Evolutionary conservation across 805 yeast genomes (phyloP), one percentile per base, ranked within the genome.

Genomic region (Saturnispora zaruensis): DNA sequence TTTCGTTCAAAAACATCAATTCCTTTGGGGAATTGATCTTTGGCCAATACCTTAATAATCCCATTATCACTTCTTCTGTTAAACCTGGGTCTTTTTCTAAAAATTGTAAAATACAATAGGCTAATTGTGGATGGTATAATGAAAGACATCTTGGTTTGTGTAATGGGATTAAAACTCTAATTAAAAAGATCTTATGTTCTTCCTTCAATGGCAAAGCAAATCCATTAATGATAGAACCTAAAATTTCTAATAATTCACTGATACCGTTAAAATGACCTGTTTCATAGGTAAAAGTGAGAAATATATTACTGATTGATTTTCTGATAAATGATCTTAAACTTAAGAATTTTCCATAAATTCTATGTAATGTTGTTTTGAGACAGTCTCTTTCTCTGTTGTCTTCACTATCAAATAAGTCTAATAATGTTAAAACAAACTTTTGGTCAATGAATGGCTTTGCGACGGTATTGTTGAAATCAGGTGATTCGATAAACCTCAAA

Each of bases 341-440:
- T 60, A 93, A 72, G 61, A 93, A 90, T 69, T 93, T 93, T 28
- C 99, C 99, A 68, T 93, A 93, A 56, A 93, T 89, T 61, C 99
- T 76, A 66, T 93, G 99, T 62, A 93, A 73, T 0, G 98, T 90
- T 0, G 99, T 93, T 63, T 93, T 93, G 56, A 93, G 73, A 60
- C 93, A 87, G 64, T 93, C 99, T 52, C 99, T 78, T 72, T 93
- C 99, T 56, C 96, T 76, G 48, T 96, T 95, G 67, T 93, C 99
- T 68, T 93, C 99, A 56, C 90, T 81, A 67, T 93, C 99, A 66
- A 93, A 93, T 59, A 93, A 75, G 59, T 89, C 97, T 60, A 93
- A 75, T 53, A 93, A 70, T 52, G 77, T 78, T 58, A 87, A 71
- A 41, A 93, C 85, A 63, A 93, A 93, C 48, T 80, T 82, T 63